These are phyloP conservation scores for Erucastrum elatum DNA, from an alignment of 345 rosid species.

Conservation along the genomic window DNA sequence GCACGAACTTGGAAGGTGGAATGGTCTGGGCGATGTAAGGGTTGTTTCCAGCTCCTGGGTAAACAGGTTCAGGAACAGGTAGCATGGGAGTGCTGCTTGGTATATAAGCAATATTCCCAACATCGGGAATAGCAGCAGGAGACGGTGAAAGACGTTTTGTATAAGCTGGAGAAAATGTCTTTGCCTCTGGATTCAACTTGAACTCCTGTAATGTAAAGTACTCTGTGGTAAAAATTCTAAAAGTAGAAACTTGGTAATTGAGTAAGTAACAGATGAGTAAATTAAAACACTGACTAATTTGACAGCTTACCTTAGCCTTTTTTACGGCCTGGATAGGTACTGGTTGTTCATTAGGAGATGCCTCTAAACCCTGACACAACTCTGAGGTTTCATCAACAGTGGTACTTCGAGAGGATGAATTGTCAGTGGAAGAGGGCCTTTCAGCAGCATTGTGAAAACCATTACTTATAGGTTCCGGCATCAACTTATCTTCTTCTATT, in stretches of 20 bases:
- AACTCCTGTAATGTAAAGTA: slow-evolving; percentile 53
- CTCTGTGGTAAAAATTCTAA: neutral
- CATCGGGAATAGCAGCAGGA: slow-evolving; percentile 46
- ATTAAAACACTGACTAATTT: neutral
- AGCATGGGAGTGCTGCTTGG: slow-evolving; percentile 52
- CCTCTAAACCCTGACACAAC: slow-evolving; percentile 33
- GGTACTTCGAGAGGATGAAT: slow-evolving; percentile 34
- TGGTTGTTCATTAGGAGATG: slow-evolving; percentile 46
- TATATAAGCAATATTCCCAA: slow-evolving; percentile 50
- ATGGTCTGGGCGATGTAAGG: slow-evolving; percentile 54
- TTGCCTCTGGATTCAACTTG: slow-evolving; percentile 89
- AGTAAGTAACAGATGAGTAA: neutral
- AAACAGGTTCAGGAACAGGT: slow-evolving; percentile 52
- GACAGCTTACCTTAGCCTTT: slow-evolving; percentile 18
- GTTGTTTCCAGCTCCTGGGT: slow-evolving; percentile 53
- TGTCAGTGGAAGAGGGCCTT: slow-evolving; percentile 30
- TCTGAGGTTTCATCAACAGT: slow-evolving; percentile 45
- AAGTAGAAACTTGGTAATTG: neutral
- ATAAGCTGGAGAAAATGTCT: slow-evolving; percentile 71
- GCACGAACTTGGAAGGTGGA: slow-evolving; percentile 56
- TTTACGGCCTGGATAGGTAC: slow-evolving; percentile 49
- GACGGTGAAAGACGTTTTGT: slow-evolving; percentile 48
- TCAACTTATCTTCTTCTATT: slow-evolving; percentile 41
- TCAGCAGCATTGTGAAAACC: slow-evolving; percentile 38
- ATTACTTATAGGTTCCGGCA: slow-evolving; percentile 27